phyloP scores from a whole-genome alignment of 768 basidiomycete species.

The Tremella mesenterica region DNA sequence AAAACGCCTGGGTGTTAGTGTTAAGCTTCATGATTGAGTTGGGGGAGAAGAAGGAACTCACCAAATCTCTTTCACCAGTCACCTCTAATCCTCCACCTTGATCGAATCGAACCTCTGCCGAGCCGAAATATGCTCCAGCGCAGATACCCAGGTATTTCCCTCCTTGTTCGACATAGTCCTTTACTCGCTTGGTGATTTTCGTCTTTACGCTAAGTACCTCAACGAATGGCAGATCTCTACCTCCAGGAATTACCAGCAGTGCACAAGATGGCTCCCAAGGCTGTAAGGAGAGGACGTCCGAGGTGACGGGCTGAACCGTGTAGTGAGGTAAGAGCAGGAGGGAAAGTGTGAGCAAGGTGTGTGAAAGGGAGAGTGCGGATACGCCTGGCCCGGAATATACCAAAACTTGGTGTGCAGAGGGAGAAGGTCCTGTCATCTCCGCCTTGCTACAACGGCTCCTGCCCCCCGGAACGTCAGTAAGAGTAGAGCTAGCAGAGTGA shows the following conservation, averaged over 20 bases:
- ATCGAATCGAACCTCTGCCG: constrained; percentile 47
- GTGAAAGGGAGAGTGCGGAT: constrained; percentile 32
- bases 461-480: neutral
- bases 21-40: neutral
- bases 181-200: constrained; percentile 49
- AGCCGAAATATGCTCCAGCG: constrained; percentile 54
- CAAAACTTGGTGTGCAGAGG: constrained; percentile 34
- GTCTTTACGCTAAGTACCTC: constrained; percentile 41
- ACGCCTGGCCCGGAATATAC: constrained; percentile 41
- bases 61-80: constrained; percentile 46
- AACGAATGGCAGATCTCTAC: constrained; percentile 49
- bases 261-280: constrained; percentile 73
- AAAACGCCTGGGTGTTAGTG: constrained; percentile 42
- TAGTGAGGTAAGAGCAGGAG: constrained; percentile 62
- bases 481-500: neutral
- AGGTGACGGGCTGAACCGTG: constrained; percentile 62
- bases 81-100: constrained; percentile 46
- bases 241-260: constrained; percentile 68
- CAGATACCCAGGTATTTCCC: constrained; percentile 65
- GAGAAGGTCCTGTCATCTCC: constrained; percentile 28
- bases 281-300: constrained; percentile 53
- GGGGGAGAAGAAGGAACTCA: constrained; percentile 6
- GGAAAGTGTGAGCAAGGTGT: constrained; percentile 35
- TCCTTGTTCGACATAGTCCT: constrained; percentile 57
- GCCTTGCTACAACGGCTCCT: neutral